Evolutionary conservation across 164 flowering plant species (phyloP).

Genomic region (Saururus chinensis): DNA sequence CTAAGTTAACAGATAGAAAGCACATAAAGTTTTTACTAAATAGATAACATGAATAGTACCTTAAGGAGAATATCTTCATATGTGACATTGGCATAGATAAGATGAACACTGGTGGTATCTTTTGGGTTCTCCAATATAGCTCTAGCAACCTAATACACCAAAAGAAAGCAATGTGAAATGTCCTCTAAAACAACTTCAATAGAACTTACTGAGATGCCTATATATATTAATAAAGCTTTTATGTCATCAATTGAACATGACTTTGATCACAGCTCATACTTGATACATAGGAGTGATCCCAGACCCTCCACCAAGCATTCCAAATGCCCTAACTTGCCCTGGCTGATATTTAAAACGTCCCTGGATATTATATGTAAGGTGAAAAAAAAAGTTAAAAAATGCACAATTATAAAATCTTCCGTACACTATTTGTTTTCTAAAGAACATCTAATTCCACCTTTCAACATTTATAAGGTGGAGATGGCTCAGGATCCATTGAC

Average conservation of each 20-base stretch:
- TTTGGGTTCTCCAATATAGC: conserved; percentile 86
- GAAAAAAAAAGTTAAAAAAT: no score
- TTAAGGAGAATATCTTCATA: conserved; percentile 84
- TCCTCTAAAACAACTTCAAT: neutral
- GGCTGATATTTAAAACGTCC: conserved; percentile 91
- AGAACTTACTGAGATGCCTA: neutral
- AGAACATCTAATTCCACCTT: neutral
- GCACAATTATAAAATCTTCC: neutral
- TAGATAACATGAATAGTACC: conserved; percentile 27
- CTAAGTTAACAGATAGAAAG: neutral
- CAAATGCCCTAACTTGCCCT: conserved; percentile 86
- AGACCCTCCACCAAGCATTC: conserved; percentile 99
- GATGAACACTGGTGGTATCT: conserved; percentile 77
- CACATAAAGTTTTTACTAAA: neutral
- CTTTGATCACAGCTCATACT: conserved; percentile 20
- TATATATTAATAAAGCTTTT: no score
- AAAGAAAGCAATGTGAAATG: neutral
- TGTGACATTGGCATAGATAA: conserved; percentile 92
- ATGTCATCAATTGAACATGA: no score
- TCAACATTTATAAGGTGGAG: no score
- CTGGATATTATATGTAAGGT: conserved; percentile 20
- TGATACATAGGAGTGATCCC: conserved; percentile 99
- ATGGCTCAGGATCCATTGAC: no score
- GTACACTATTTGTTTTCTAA: no score
- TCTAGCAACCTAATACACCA: conserved; percentile 57